Conservation (phyloP, 768 basidiomycete genomes). For the Mycena leptocephala region DNA sequence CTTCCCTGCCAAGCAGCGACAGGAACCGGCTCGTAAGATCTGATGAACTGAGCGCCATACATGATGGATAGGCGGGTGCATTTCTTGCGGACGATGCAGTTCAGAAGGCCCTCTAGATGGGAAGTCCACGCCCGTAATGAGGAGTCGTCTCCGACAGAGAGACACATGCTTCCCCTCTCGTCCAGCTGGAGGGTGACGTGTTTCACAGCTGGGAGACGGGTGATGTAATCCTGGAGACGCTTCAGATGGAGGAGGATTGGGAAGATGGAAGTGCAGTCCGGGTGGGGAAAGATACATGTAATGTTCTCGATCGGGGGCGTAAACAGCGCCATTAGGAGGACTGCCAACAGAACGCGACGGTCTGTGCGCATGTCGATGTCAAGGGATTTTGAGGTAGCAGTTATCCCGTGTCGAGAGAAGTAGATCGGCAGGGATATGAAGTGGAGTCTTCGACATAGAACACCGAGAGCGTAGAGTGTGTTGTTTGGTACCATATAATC, state of each 20-base stretch:
- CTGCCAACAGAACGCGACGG: neutral
- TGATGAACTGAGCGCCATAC: neutral
- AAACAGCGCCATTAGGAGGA: neutral
- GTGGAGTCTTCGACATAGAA: constrained; percentile 4
- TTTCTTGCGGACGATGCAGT: neutral
- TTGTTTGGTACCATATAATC: too few relatives aligned
- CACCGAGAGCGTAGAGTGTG: neutral
- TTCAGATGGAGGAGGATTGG: neutral
- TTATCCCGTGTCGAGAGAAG: neutral
- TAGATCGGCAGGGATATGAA: constrained; percentile 10
- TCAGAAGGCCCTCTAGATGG: neutral
- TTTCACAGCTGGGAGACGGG: neutral
- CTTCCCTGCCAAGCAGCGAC: neutral
- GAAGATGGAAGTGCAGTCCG: neutral
- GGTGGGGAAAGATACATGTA: constrained; percentile 6
- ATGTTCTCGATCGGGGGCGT: neutral
- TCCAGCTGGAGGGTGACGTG: neutral
- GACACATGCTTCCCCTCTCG: neutral
- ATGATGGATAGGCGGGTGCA: neutral
- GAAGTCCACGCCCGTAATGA: neutral
- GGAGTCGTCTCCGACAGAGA: neutral
- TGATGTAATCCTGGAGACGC: neutral
- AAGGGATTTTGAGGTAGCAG: neutral
- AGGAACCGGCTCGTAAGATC: neutral
- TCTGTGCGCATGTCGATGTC: neutral